Evolutionary conservation across 2,329 filamentous ascomycete genomes (phyloP).

Genomic region (Sporothrix inflata): DNA sequence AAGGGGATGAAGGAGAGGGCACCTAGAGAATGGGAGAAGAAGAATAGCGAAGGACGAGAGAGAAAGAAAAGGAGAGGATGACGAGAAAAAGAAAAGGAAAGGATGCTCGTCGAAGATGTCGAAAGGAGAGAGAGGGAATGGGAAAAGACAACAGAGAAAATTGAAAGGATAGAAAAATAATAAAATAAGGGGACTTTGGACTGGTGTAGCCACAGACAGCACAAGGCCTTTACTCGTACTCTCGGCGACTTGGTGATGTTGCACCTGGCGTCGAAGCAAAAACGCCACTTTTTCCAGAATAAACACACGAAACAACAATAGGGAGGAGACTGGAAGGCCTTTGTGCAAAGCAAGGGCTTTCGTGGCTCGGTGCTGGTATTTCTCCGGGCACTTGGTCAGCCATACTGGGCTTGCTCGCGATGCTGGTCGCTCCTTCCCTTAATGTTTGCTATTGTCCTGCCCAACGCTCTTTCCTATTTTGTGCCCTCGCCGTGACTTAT

Average conservation of each 20-base stretch:
- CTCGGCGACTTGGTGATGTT: slow-evolving; percentile 25
- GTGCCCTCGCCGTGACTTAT: background rate
- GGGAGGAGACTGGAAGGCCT: no score
- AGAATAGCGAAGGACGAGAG: background rate
- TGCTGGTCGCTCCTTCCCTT: slow-evolving; percentile 24
- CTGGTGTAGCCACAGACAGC: slow-evolving; percentile 8
- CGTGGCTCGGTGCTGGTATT: background rate
- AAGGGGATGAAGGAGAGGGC: background rate
- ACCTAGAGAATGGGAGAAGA: background rate
- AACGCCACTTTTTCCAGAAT: slow-evolving; percentile 22
- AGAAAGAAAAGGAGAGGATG: background rate
- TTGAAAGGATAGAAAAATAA: background rate
- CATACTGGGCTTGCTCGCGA: background rate
- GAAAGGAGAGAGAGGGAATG: background rate
- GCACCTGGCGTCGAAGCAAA: slow-evolving; percentile 17
- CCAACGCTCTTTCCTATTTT: background rate
- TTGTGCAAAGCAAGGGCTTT: background rate
- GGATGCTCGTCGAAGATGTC: no score
- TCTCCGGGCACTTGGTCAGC: background rate
- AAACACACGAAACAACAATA: background rate
- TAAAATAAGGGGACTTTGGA: background rate
- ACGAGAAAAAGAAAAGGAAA: background rate
- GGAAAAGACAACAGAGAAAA: background rate
- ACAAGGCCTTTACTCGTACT: background rate
- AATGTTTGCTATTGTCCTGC: background rate